Evolutionary conservation across 306 rosid species (phyloP), one percentile per base, ranked within the genome.

Genomic region (Hippophae gyantsensis): DNA sequence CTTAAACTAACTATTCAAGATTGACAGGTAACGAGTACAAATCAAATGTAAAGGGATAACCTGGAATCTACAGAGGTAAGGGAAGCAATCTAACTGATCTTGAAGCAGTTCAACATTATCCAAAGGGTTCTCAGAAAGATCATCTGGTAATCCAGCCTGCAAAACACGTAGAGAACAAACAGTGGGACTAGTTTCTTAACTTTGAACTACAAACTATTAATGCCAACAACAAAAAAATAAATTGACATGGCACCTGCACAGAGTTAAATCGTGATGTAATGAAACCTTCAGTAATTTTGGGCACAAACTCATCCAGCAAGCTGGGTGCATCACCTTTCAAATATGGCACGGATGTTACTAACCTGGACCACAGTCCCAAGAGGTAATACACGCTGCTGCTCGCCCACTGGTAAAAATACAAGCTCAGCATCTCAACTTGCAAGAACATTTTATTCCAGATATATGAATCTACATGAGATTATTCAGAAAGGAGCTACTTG

Each of bases 281-380:
- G 69, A 92, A 92, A 77, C 86, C 86, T 77, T 92, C 99, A 11
- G 96, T 86, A 69, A 92, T 92, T 79, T 88, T 92, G 49, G 99
- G 99, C 72, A 92, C 99, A 85, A 88, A 88, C 63, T 92, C 99
- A 75, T 84, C 99, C 66, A 92, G 85, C 69, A 88, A 85, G 86
- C 99, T 88, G 66, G 96, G 99, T 40, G 99, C 95, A 46, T 92
- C 99, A 44, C 95, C 99, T 69, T 92, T 92, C 86, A 92, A 79
- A 81, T 92, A 92, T 62, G 99, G 99, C 68, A 92, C 96, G 73
- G 99, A 92, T 58, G 96, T 65, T 71, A 92, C 99, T 81, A 92
- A 86, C 80, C 99, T 85, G 67, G 99, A 92, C 99, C 99, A 92
- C 23, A 92, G 74, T 52, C 99, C 99, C 74, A 92, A 76, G 32